phyloP scores from a whole-genome alignment of 2,329 filamentous ascomycete species.

The Sodiomyces alkalinus region DNA sequence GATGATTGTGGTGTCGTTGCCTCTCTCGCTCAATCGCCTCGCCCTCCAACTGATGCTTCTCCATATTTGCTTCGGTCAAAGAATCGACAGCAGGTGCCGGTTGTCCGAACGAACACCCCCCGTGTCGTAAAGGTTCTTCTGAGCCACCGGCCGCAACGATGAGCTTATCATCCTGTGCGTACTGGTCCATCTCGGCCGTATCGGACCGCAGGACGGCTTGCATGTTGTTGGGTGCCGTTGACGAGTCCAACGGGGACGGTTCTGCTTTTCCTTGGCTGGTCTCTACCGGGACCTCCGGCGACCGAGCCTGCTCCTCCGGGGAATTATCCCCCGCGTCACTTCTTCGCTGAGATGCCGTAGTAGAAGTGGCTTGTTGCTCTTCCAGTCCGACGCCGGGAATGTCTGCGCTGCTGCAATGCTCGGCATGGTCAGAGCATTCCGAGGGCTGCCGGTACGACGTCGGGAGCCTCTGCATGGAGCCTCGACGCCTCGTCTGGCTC shows the following conservation, averaged over 20 bases:
- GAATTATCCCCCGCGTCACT: no score
- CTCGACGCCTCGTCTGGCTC: slow-evolving; percentile 25
- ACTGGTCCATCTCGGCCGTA: slow-evolving; percentile 23
- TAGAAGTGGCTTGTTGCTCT: no score
- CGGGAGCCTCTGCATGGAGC: no score
- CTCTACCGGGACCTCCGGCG: no score
- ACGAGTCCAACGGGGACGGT: slow-evolving; percentile 25
- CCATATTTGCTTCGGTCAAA: slow-evolving; percentile 39
- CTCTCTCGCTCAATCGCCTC: no score
- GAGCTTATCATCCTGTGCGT: slow-evolving; percentile 29
- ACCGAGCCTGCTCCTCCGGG: no score
- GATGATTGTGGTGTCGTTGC: no score
- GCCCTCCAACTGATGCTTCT: slow-evolving; percentile 25
- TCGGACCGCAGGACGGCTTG: slow-evolving; percentile 18
- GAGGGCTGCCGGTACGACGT: no score
- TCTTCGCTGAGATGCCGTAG: not conserved
- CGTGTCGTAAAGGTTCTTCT: slow-evolving; percentile 12
- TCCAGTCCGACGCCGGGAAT: slow-evolving; percentile 17
- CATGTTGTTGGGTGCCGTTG: slow-evolving; percentile 15
- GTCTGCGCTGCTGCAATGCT: slow-evolving; percentile 25
- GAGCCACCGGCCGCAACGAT: slow-evolving; percentile 27
- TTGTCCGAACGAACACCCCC: slow-evolving; percentile 17
- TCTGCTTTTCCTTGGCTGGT: slow-evolving; percentile 13
- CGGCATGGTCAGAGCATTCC: slow-evolving; percentile 29
- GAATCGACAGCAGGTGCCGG: slow-evolving; percentile 23